Evolutionary conservation across 2,329 filamentous ascomycete genomes (phyloP).

Genomic region (Phialophora expanda): DNA sequence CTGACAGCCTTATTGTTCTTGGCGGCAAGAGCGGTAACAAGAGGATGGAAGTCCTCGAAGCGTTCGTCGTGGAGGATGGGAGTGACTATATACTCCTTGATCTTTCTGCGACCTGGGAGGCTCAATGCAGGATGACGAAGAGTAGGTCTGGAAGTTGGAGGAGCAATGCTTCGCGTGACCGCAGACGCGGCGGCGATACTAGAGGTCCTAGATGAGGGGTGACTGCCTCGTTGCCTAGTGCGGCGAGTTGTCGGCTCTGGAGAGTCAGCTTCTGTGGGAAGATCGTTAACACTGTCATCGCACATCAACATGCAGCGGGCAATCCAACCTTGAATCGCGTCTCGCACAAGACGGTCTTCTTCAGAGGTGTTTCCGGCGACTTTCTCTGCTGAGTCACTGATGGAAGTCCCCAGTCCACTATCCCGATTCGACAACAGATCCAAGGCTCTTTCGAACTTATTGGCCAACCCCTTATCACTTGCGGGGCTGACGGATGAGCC

Average conservation of each 20-base stretch:
- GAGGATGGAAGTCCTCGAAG: slow-evolving; percentile 78
- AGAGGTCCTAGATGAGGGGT: slow-evolving; percentile 22
- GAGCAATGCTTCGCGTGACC: slow-evolving; percentile 65
- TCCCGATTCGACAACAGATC: slow-evolving; percentile 48
- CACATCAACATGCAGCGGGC: slow-evolving; percentile 39
- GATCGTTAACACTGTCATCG: slow-evolving; percentile 37
- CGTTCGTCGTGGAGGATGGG: slow-evolving; percentile 75
- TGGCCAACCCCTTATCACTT: slow-evolving; percentile 51
- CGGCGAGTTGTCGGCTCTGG: slow-evolving; percentile 31
- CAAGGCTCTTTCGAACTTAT: slow-evolving; percentile 46
- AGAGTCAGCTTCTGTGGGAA: slow-evolving; percentile 38
- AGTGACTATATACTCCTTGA: slow-evolving; percentile 76
- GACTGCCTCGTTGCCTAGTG: slow-evolving; percentile 26
- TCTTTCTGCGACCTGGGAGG: slow-evolving; percentile 73
- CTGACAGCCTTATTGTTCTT: slow-evolving; percentile 79
- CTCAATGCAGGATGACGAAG: slow-evolving; percentile 67
- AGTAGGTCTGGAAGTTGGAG: slow-evolving; percentile 51
- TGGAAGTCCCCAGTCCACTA: slow-evolving; percentile 35
- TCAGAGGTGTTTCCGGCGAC: slow-evolving; percentile 39
- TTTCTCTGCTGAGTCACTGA: slow-evolving; percentile 39
- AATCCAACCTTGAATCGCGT: slow-evolving; percentile 42
- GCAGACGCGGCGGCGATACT: slow-evolving; percentile 47
- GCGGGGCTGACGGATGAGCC: slow-evolving; percentile 76
- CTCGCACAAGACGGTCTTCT: slow-evolving; percentile 36
- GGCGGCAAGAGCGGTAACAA: slow-evolving; percentile 75